phyloP scores from a whole-genome alignment of 441 rosid species.

The Rhodomyrtus psidioides region DNA sequence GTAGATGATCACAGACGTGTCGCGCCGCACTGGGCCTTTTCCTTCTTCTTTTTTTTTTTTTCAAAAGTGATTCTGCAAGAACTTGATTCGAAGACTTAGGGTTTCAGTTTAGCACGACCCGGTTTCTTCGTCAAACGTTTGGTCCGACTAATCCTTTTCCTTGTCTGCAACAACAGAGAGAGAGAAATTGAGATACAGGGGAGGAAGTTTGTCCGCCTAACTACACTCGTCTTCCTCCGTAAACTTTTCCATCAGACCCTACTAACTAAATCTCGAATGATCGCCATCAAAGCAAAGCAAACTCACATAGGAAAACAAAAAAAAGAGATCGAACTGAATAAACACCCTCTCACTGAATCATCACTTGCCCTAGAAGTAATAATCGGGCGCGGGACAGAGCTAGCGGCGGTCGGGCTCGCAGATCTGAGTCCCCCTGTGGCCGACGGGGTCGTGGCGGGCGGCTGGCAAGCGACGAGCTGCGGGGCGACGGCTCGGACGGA shows the following conservation, averaged over 20 bases:
- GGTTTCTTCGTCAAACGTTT: not conserved
- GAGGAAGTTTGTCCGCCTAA: not conserved
- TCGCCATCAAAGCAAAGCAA: not conserved
- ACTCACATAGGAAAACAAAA: not conserved
- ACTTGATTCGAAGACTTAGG: not conserved
- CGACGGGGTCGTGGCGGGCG: too few relatives aligned
- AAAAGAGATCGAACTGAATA: too few relatives aligned
- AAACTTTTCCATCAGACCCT: not conserved
- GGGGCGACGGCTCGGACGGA: too few relatives aligned
- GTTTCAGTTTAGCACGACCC: too few relatives aligned
- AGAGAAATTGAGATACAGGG: not conserved
- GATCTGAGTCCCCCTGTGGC: too few relatives aligned
- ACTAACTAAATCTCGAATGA: not conserved
- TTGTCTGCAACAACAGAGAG: not conserved
- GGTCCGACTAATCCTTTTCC: constrained; percentile 17
- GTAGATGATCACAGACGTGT: not conserved
- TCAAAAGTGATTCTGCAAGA: not conserved
- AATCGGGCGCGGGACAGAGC: too few relatives aligned
- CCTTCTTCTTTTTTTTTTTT: not conserved
- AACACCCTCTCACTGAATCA: not conserved
- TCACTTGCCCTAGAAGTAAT: not conserved
- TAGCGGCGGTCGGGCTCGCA: too few relatives aligned
- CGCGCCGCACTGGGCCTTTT: not conserved
- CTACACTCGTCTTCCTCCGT: not conserved
- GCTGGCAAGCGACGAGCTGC: too few relatives aligned